phyloP scores from a whole-genome alignment of 768 basidiomycete genomes.

The Boletus patriciae region DNA sequence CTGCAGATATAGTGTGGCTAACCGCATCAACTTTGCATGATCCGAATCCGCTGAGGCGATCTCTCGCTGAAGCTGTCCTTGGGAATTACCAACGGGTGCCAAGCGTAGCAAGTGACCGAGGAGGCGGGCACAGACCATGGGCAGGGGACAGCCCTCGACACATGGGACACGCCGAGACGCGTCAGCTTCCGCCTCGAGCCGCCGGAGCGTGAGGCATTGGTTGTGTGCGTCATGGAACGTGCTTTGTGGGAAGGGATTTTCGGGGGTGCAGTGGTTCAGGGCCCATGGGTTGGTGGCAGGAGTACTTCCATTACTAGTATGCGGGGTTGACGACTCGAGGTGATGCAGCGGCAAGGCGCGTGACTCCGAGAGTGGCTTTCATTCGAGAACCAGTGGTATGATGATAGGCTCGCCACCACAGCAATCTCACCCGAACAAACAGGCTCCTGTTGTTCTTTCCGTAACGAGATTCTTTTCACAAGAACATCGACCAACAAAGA shows the following conservation, averaged over 20 bases:
- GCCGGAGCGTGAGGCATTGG: not conserved
- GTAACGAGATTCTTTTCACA: not conserved
- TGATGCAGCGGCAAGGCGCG: too few relatives aligned
- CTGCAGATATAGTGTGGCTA: not conserved
- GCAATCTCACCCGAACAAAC: not conserved
- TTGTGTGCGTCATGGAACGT: not conserved
- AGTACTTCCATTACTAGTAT: too few relatives aligned
- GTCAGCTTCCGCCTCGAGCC: not conserved
- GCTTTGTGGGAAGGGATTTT: not conserved
- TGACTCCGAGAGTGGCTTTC: too few relatives aligned
- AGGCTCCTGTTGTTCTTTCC: not conserved
- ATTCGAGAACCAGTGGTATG: too few relatives aligned
- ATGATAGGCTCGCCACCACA: too few relatives aligned
- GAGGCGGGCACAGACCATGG: not conserved
- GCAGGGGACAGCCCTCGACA: not conserved
- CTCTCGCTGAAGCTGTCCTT: not conserved
- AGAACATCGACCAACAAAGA: not conserved
- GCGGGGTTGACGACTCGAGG: too few relatives aligned
- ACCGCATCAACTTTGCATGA: not conserved
- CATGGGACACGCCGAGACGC: too few relatives aligned
- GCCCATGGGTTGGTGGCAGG: too few relatives aligned
- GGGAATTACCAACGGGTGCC: not conserved
- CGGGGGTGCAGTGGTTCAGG: not conserved
- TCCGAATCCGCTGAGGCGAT: not conserved
- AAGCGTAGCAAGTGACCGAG: not conserved